Evolutionary conservation across 805 yeast genomes (phyloP).

Genomic region (Myxozyma udenii): DNA sequence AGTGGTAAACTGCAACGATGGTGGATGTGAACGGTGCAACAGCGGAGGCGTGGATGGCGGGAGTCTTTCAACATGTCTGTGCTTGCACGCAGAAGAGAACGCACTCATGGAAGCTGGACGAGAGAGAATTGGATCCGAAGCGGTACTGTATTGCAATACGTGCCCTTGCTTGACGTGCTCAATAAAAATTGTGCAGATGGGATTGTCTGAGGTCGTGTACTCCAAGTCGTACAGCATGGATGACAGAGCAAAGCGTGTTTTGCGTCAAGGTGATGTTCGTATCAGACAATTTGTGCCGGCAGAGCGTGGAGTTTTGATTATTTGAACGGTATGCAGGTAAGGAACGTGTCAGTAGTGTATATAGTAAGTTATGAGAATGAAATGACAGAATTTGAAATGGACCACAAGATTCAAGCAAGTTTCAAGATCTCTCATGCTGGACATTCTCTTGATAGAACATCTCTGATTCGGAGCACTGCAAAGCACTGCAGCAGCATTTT

Average conservation of each 20-base stretch:
- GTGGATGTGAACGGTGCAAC: conserved; percentile 92
- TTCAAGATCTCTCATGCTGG: too few species aligned
- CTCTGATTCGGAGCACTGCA: too few species aligned
- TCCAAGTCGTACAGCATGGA: conserved; percentile 94
- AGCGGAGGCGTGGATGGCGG: conserved; percentile 54
- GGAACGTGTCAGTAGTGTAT: too few species aligned
- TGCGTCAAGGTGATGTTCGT: conserved; percentile 67
- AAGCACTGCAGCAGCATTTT: too few species aligned
- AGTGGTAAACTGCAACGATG: conserved; percentile 83
- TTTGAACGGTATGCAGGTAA: too few species aligned
- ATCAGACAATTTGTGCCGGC: conserved; percentile 60
- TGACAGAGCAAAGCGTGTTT: conserved; percentile 62
- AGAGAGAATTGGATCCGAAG: conserved; percentile 61
- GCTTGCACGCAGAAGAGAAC: conserved; percentile 96
- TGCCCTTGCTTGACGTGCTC: conserved; percentile 96
- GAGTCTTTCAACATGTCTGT: conserved; percentile 76
- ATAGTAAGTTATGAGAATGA: too few species aligned
- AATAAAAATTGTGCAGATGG: conserved; percentile 90
- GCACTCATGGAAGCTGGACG: conserved; percentile 93
- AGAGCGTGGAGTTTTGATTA: conserved; percentile 31
- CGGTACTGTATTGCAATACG: conserved; percentile 83
- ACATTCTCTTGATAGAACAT: too few species aligned
- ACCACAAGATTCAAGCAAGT: too few species aligned
- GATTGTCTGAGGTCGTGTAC: conserved; percentile 87
- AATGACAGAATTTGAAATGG: too few species aligned